Base-by-base conservation (phyloP, 208 protist species). In the Crithidia fasciculata region DNA sequence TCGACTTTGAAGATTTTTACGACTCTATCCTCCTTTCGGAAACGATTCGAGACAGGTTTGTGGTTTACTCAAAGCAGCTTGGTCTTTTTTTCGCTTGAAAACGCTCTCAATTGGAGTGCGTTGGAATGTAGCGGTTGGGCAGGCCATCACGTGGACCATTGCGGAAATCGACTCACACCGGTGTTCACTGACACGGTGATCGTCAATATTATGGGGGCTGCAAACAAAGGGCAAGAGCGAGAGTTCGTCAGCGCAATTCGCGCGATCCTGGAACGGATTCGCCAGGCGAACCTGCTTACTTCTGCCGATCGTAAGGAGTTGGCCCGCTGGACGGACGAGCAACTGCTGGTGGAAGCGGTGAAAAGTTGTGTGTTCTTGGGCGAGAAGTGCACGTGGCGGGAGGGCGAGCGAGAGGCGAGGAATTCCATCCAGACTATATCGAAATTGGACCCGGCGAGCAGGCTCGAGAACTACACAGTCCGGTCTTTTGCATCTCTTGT, bases 401-500 rank as follows among this genome's bases (percentile, higher is more conserved):
- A 49, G 16, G 18, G n/a, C 5, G 47, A 76, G 39, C 71, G 76
- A 18, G 16, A 64, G 12, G 71, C 73, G 19, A 40, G 64, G 0
- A 69, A 73, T 58, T 77, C 70, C 15, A 39, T 19, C 57, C 72
- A 72, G 64, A 73, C 43, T 10, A 44, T 78, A 4, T 64, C 65
- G 3, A 82, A 77, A 19, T 15, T 65, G n/a, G 50, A 13, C 0
- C 43, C 65, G 6, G 72, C 19, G 8, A 19, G 18, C 5, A 47
- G 15, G 9, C 36, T 15, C 19, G 19, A 56, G 41, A 13, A 16
- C 19, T 69, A 52, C 71, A 56, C 71, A 8, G 45, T 37, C 62
- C 61, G 43, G 0, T 62, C 53, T 3, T 76, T 69, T 53, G 55
- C 45, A 36, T 68, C 54, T 13, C 15, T 44, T 6, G 7, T 55